phyloP scores from a whole-genome alignment of 2,329 filamentous ascomycete species.

The Penicillium sp. region DNA sequence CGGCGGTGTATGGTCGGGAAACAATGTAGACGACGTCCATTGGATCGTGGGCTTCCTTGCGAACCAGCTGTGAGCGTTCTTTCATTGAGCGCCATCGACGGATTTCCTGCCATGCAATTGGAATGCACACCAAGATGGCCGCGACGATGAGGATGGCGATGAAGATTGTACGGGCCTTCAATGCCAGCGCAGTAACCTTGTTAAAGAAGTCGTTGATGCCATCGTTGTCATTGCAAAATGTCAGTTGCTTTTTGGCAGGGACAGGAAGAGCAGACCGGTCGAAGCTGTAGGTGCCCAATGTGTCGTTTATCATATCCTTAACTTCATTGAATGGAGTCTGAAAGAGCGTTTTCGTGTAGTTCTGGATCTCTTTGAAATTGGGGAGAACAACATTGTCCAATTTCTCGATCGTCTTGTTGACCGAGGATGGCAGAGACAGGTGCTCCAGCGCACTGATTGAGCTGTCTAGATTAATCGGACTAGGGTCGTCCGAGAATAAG shows the following conservation, averaged over 20 bases:
- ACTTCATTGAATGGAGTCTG: constrained; percentile 76
- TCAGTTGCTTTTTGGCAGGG: constrained; percentile 74
- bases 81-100: constrained; percentile 71
- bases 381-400: constrained; percentile 73
- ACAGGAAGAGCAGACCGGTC: constrained; percentile 75
- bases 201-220: constrained; percentile 81
- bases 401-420: constrained; percentile 65
- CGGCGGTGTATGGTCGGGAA: constrained; percentile 72
- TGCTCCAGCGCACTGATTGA: constrained; percentile 64
- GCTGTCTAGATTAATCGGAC: constrained; percentile 61
- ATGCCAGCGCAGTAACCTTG: constrained; percentile 62
- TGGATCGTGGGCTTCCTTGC: constrained; percentile 65
- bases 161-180: constrained; percentile 68
- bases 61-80: constrained; percentile 63
- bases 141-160: constrained; percentile 68
- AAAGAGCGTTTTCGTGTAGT: constrained; percentile 72
- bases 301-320: constrained; percentile 66
- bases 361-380: constrained; percentile 76
- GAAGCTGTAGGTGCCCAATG: constrained; percentile 70
- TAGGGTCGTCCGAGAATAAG: constrained; percentile 48
- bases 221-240: constrained; percentile 84
- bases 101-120: constrained; percentile 78
- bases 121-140: constrained; percentile 68
- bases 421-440: constrained; percentile 64
- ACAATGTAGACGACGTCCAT: constrained; percentile 88